Evolutionary conservation across 352 stramenopile genomes (phyloP).

Genomic region (Pythium coloratum): DNA sequence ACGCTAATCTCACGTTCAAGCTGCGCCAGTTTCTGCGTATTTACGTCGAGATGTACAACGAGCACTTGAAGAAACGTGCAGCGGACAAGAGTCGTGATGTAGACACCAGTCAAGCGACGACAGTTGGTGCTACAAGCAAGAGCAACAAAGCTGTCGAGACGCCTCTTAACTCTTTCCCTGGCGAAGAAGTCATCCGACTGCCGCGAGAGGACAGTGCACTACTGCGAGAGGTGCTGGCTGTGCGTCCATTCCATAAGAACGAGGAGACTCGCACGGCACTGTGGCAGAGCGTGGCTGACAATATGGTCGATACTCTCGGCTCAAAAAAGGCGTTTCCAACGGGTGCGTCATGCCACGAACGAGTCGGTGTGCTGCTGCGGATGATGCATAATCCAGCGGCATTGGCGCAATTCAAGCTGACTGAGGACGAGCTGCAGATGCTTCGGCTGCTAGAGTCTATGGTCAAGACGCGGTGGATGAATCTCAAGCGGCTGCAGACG

Average conservation of each 20-base stretch:
- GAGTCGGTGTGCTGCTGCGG: not conserved
- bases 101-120: not conserved
- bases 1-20: not conserved
- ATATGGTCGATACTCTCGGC: not conserved
- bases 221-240: not conserved
- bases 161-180: not conserved
- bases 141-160: not conserved
- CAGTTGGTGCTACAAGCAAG: not conserved
- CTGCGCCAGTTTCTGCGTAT: not conserved
- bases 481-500: not conserved
- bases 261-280: not conserved
- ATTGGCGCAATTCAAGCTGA: not conserved
- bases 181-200: not conserved
- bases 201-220: not conserved
- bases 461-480: not conserved
- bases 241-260: slow-evolving; percentile 1
- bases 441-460: not conserved
- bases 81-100: too few species aligned
- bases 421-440: not conserved
- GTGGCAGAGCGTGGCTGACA: not conserved
- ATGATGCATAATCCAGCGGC: not conserved
- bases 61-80: not conserved
- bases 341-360: not conserved
- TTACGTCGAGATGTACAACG: not conserved
- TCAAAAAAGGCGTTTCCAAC: not conserved